Base-by-base conservation (phyloP, 1,139 yeast genomes). In the Yamadazyma songkhlaensis region DNA sequence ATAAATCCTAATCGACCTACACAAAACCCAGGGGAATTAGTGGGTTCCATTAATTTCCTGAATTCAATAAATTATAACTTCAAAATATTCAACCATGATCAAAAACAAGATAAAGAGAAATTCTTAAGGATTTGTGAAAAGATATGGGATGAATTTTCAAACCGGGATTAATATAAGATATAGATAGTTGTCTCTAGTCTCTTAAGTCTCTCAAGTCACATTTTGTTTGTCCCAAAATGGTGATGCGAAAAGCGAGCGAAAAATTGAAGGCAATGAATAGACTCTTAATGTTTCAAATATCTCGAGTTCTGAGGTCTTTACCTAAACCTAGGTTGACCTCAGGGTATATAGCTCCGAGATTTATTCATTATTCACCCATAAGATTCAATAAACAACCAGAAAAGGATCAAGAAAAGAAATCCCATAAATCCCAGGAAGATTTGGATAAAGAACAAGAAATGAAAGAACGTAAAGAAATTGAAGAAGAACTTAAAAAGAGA, bases 51-150 rank as follows among this genome's bases (percentile, higher is more conserved):
- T 17, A 66, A 60, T 37, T 59, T 71, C 42, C 69, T 67, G 72
- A 67, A 68, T 43, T 69, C 68, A 44, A 59, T 64, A 35, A 59
- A 66, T 10, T 69, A 67, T 50, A 69, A 67, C 43, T 71, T 71
- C 47, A 59, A 58, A 43, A 69, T 70, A 9, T 70, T 65, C 30
- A 28, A 29, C 25, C 33, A 29, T 10, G 17, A 25, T 11, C 29
- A 38, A 3, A 12, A 13, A 9, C 38, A 37, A 34, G 74, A 71
- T 37, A 73, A 70, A 49, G 62, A 64, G 40, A 69, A 74, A 49
- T 78, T 77, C 47, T 48, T 75, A 46, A 71, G 69, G 45, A 66
- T 75, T 28, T 77, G 81, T 54, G 76, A 68, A 40, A 72, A 75
- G 17, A 72, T 77, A 25, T 78, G 81, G 81, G 77, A 76, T 42